Percentiles rank a stretch among this genome's conserved stretches.
phyloP scores from a whole-genome alignment of 208 protist genomes.

The Acanthamoeba rhysodes region DNA sequence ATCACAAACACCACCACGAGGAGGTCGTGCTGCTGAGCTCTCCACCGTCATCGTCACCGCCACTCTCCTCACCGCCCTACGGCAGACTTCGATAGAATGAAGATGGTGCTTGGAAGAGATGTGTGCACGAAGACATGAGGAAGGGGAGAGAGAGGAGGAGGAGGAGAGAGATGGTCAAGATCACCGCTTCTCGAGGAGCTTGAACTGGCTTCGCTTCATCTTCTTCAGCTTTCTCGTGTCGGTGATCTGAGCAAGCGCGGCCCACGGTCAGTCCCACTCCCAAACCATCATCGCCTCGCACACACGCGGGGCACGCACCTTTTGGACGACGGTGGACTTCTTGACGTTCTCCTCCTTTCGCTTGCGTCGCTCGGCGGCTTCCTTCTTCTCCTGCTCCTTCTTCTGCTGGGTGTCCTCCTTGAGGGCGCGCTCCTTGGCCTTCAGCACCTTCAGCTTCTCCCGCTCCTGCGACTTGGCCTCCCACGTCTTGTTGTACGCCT shows the following conservation, averaged over 20 bases:
- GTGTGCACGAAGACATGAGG: background rate
- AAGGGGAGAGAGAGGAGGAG: background rate
- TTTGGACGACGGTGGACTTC: slow-evolving; percentile 58
- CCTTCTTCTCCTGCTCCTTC: slow-evolving; percentile 64
- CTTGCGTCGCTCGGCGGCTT: slow-evolving; percentile 42
- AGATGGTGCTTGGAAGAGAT: background rate
- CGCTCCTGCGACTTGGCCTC: background rate
- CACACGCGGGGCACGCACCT: no score
- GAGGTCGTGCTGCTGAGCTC: background rate
- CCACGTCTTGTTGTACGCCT: slow-evolving; percentile 46
- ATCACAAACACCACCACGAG: background rate
- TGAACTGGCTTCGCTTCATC: slow-evolving; percentile 66
- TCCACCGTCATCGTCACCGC: background rate
- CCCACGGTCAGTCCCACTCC: no score
- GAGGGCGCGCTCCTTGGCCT: slow-evolving; percentile 3
- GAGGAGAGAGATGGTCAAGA: background rate
- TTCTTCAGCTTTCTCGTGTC: slow-evolving; percentile 62
- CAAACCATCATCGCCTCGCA: no score
- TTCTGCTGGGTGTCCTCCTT: slow-evolving; percentile 24
- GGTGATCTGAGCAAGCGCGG: background rate
- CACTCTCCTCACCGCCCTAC: background rate
- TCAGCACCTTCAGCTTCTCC: slow-evolving; percentile 21
- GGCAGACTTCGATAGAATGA: no score
- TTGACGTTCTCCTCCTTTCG: slow-evolving; percentile 48
- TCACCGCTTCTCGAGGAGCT: slow-evolving; percentile 60